These are phyloP conservation scores for Melampsora americana DNA, from an alignment of 1,284 basidiomycete species.

Conservation along the genomic window DNA sequence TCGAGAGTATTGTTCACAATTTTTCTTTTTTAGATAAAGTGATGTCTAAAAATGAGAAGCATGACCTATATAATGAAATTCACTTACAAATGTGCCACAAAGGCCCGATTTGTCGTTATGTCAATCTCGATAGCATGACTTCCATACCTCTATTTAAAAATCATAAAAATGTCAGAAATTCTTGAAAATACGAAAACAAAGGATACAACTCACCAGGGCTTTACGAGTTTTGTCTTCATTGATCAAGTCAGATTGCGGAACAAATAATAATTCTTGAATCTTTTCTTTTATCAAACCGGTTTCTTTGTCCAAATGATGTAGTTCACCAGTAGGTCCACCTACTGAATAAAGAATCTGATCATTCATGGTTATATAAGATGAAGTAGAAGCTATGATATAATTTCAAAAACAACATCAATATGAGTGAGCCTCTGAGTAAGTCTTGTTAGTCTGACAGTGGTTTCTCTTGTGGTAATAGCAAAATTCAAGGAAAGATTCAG, in stretches of 20 bases:
- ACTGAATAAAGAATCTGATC: constrained; percentile 47
- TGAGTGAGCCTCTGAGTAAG: constrained; percentile 48
- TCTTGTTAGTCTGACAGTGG: no score
- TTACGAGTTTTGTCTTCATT: constrained; percentile 48
- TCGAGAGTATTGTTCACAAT: no score
- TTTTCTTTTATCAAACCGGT: constrained; percentile 47
- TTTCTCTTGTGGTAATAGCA: not conserved
- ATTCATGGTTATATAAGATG: constrained; percentile 44
- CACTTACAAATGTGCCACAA: constrained; percentile 49
- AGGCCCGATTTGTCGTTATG: constrained; percentile 11
- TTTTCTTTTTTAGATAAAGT: not conserved
- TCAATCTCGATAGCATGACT: constrained; percentile 33
- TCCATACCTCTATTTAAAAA: constrained; percentile 17
- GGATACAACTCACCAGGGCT: constrained; percentile 45
- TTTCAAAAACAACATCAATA: constrained; percentile 34
- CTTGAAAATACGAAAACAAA: not conserved
- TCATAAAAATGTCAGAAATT: not conserved
- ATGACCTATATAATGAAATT: constrained; percentile 44
- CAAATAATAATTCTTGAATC: constrained; percentile 48
- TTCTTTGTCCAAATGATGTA: constrained; percentile 46
- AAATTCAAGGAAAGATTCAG: not conserved
- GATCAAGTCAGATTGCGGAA: constrained; percentile 41
- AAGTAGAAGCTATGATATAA: constrained; percentile 47
- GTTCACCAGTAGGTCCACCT: constrained; percentile 52
- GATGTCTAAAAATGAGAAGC: not conserved